Percentiles rank a stretch among this genome's conserved stretches.
Evolutionary conservation across 2,329 filamentous ascomycete species (phyloP).

Genomic region (Hypoxylon sp.): DNA sequence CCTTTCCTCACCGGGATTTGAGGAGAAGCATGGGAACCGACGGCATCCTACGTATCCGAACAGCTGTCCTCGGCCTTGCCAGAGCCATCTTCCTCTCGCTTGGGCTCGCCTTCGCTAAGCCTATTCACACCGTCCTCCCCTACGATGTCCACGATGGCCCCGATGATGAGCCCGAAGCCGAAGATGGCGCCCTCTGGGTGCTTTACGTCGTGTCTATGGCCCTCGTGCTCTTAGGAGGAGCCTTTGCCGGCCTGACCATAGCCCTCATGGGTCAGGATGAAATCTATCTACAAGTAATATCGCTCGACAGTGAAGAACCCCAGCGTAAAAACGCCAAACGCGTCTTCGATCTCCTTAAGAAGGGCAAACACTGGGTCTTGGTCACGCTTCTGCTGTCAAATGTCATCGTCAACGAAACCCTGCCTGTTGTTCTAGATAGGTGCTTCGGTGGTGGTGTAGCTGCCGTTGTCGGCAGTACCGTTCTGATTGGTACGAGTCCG

Average conservation of each 20-base stretch:
- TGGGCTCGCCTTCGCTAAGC: slow-evolving; percentile 53
- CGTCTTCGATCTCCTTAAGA: slow-evolving; percentile 80
- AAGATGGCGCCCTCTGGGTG: slow-evolving; percentile 76
- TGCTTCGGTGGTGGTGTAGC: slow-evolving; percentile 94
- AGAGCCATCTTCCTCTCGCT: slow-evolving; percentile 47
- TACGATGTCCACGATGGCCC: slow-evolving; percentile 42
- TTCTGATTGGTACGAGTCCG: slow-evolving; percentile 80
- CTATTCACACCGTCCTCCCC: slow-evolving; percentile 52
- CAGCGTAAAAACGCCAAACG: slow-evolving; percentile 85
- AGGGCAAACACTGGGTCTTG: slow-evolving; percentile 97
- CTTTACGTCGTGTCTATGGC: slow-evolving; percentile 80
- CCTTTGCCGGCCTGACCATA: slow-evolving; percentile 93
- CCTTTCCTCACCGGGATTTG: slow-evolving; percentile 6
- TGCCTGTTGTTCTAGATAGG: slow-evolving; percentile 93
- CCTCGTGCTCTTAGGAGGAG: slow-evolving; percentile 86
- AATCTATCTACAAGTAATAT: slow-evolving; percentile 95
- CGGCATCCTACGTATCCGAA: slow-evolving; percentile 51
- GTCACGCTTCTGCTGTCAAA: slow-evolving; percentile 94
- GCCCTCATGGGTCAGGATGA: slow-evolving; percentile 83
- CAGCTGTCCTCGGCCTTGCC: slow-evolving; percentile 59
- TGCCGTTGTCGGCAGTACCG: slow-evolving; percentile 90
- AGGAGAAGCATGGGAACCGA: slow-evolving; percentile 39
- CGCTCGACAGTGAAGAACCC: slow-evolving; percentile 81
- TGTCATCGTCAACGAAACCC: slow-evolving; percentile 96
- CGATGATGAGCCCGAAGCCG: slow-evolving; percentile 58